Conservation (phyloP, 306 rosid genomes). For the Vigna radiata region DNA sequence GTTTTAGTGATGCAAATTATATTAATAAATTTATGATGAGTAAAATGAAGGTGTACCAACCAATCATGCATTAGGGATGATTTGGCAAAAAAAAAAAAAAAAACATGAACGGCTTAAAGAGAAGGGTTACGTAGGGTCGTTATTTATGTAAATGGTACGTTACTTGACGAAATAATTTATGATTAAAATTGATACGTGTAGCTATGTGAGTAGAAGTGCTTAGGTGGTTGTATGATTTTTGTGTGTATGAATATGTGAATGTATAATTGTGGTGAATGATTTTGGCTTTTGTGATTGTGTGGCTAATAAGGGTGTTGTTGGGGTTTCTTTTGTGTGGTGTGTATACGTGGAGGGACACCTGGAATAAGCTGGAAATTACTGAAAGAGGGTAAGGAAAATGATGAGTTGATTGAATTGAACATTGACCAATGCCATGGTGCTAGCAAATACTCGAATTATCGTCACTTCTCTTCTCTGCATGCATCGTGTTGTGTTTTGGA, state of each 20-base stretch:
- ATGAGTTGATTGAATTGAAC: constrained; percentile 48
- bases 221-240: constrained; percentile 33
- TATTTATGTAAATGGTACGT: constrained; percentile 26
- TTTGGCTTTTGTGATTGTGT: constrained; percentile 16
- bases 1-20: too few relatives aligned
- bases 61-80: constrained; percentile 21
- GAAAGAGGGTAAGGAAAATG: background rate
- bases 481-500: background rate
- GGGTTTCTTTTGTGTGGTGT: constrained; percentile 20
- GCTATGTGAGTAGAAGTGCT: constrained; percentile 42
- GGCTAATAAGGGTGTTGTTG: constrained; percentile 19
- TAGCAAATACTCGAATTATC: constrained; percentile 42
- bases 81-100: constrained; percentile 9
- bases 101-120: background rate
- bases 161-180: constrained; percentile 37
- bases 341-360: constrained; percentile 50
- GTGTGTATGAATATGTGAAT: background rate
- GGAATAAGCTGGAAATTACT: constrained; percentile 37
- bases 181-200: constrained; percentile 44
- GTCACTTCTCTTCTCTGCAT: background rate
- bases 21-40: too few relatives aligned
- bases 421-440: constrained; percentile 42
- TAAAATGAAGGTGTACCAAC: background rate
- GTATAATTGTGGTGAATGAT: constrained; percentile 29
- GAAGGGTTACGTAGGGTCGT: constrained; percentile 43